Conservation (phyloP, 2,329 filamentous ascomycete genomes). For the Amphichorda felina region DNA sequence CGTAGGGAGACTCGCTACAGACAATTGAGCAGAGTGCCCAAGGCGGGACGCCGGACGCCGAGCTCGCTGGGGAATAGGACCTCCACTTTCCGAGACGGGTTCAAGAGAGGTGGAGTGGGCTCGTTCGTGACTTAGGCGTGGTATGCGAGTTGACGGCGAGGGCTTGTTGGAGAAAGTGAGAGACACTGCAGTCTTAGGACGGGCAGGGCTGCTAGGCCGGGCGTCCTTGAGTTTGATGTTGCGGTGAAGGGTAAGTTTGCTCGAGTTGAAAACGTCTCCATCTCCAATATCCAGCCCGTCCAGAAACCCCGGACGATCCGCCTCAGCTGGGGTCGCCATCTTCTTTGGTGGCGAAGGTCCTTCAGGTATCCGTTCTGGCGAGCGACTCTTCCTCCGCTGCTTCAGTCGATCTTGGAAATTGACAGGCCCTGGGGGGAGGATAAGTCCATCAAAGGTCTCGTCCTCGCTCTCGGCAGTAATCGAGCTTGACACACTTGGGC, state of each 20-base stretch:
- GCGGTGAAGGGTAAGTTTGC: slow-evolving; percentile 75
- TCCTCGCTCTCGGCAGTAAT: slow-evolving; percentile 89
- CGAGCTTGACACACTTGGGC: slow-evolving; percentile 84
- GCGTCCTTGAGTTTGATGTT: slow-evolving; percentile 80
- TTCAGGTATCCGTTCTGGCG: slow-evolving; percentile 34
- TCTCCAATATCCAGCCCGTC: slow-evolving; percentile 78
- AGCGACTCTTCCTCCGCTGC: slow-evolving; percentile 52
- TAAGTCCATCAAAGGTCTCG: slow-evolving; percentile 79
- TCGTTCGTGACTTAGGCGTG: slow-evolving; percentile 63
- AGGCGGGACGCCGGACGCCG: slow-evolving; percentile 56
- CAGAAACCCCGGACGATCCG: slow-evolving; percentile 66
- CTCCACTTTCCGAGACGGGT: slow-evolving; percentile 83
- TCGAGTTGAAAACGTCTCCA: slow-evolving; percentile 68
- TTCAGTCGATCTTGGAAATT: slow-evolving; percentile 72
- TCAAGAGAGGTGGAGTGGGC: slow-evolving; percentile 65
- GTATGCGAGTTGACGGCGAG: slow-evolving; percentile 55
- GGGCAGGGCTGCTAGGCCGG: slow-evolving; percentile 55
- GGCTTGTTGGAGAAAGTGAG: slow-evolving; percentile 83
- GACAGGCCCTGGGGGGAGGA: slow-evolving; percentile 73
- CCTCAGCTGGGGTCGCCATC: slow-evolving; percentile 21
- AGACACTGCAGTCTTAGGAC: slow-evolving; percentile 66
- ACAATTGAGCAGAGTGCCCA: slow-evolving; percentile 58
- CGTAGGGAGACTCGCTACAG: slow-evolving; percentile 50
- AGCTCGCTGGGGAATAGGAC: slow-evolving; percentile 47
- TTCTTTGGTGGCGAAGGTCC: slow-evolving; percentile 17